Conservation (phyloP, 345 rosid species). For the Pugionium cornutum region DNA sequence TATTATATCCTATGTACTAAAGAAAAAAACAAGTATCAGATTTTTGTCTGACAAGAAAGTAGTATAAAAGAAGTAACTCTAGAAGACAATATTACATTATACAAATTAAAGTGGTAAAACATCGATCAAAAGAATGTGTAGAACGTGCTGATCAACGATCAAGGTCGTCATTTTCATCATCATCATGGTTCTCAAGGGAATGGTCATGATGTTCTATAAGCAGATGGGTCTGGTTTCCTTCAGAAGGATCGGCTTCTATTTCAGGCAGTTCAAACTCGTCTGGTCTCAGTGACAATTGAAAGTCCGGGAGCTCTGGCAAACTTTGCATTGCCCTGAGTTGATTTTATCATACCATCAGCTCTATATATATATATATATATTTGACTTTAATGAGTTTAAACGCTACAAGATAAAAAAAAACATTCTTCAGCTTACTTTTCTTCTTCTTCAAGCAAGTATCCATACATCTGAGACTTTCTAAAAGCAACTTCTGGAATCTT, state of each 20-base stretch:
- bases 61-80: no score
- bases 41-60: no score
- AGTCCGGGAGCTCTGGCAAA: constrained; percentile 84
- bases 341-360: neutral
- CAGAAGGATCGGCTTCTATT: constrained; percentile 55
- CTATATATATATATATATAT: no score
- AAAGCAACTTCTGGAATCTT: constrained; percentile 91
- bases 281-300: constrained; percentile 79
- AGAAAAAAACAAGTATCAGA: constrained; percentile 30
- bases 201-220: constrained; percentile 70
- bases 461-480: constrained; percentile 78
- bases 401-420: neutral
- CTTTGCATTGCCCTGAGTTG: constrained; percentile 65
- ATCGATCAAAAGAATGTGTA: constrained; percentile 26
- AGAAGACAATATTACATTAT: no score
- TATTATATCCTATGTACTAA: no score
- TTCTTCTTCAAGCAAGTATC: constrained; percentile 82
- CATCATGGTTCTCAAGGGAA: constrained; percentile 32
- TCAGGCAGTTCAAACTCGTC: constrained; percentile 71
- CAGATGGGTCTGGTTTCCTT: constrained; percentile 47
- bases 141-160: constrained; percentile 32
- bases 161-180: constrained; percentile 44
- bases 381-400: neutral
- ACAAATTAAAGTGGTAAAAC: constrained; percentile 25
- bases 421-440: constrained; percentile 68